Percentiles rank a stretch among this genome's conserved stretches.
Conservation (phyloP, 257 asterid genomes). For the Craterostigma plantagineum region DNA sequence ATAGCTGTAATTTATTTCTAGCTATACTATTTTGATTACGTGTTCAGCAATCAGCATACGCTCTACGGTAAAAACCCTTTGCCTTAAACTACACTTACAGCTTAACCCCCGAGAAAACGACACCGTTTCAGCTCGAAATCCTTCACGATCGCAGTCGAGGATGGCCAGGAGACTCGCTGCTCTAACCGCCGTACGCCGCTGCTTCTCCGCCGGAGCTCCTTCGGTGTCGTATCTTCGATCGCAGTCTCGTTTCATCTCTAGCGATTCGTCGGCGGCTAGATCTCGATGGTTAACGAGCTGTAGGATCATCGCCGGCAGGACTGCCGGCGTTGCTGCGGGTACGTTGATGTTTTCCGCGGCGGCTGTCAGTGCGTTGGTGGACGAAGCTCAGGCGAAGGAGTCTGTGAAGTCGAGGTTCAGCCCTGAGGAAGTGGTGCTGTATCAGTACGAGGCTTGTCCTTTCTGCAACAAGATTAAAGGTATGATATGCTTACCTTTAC, state of each 20-base stretch:
- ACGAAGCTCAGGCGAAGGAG: conserved; percentile 66
- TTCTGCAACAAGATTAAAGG: conserved; percentile 98
- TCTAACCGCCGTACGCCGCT: too few species aligned
- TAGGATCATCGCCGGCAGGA: conserved; percentile 19
- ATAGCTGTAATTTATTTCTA: too few species aligned
- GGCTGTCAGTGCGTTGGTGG: conserved; percentile 38
- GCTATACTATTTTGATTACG: too few species aligned
- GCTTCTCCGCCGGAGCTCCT: too few species aligned
- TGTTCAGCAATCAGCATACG: too few species aligned
- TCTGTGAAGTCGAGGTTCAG: conserved; percentile 24
- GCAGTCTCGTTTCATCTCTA: background rate
- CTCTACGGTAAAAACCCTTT: too few species aligned
- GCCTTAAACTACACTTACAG: too few species aligned
- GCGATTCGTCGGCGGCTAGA: conserved; percentile 17
- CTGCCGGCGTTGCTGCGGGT: conserved; percentile 35
- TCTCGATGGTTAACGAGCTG: conserved; percentile 32
- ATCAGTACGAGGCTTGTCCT: conserved; percentile 93
- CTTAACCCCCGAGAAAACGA: too few species aligned
- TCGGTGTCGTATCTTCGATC: too few species aligned
- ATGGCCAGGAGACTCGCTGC: too few species aligned
- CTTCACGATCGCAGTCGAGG: too few species aligned
- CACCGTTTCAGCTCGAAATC: too few species aligned
- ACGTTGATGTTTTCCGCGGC: conserved; percentile 63
- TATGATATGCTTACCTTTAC: conserved; percentile 6
- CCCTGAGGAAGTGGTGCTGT: conserved; percentile 64